Percentiles rank a stretch among this genome's conserved stretches.
Evolutionary conservation across 2,329 filamentous ascomycete species (phyloP).

Genomic region (Diaporthe destruens): DNA sequence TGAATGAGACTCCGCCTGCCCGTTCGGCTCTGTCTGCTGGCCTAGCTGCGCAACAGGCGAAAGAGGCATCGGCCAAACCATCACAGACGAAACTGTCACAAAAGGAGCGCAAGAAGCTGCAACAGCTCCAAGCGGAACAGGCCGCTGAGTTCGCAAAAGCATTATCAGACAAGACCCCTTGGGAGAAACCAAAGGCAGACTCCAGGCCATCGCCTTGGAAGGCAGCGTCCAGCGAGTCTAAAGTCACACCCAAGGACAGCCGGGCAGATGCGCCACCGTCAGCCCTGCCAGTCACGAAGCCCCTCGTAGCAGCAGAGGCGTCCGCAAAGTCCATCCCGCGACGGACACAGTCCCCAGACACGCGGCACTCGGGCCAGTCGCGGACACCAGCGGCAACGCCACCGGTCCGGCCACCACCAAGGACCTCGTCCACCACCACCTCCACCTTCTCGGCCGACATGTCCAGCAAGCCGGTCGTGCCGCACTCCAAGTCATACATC

Average conservation of each 20-base stretch:
- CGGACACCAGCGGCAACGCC: slow-evolving; percentile 49
- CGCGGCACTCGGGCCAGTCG: slow-evolving; percentile 71
- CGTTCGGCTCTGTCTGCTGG: slow-evolving; percentile 67
- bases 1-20: slow-evolving; percentile 68
- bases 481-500: slow-evolving; percentile 73
- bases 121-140: slow-evolving; percentile 73
- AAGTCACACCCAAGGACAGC: slow-evolving; percentile 64
- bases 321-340: slow-evolving; percentile 55
- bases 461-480: slow-evolving; percentile 59
- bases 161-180: slow-evolving; percentile 55
- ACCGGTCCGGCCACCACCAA: slow-evolving; percentile 39
- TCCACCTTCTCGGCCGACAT: slow-evolving; percentile 47
- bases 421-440: slow-evolving; percentile 36
- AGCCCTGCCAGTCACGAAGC: slow-evolving; percentile 54
- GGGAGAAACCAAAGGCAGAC: slow-evolving; percentile 58
- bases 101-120: slow-evolving; percentile 88
- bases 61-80: slow-evolving; percentile 53
- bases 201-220: slow-evolving; percentile 75
- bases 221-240: slow-evolving; percentile 61
- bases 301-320: slow-evolving; percentile 58
- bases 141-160: slow-evolving; percentile 54
- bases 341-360: slow-evolving; percentile 72
- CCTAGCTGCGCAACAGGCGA: slow-evolving; percentile 63
- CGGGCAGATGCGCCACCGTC: slow-evolving; percentile 53
- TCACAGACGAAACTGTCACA: slow-evolving; percentile 80